Conservation (phyloP, 176 grass and related monocot genomes). For the Juncus inflexus region DNA sequence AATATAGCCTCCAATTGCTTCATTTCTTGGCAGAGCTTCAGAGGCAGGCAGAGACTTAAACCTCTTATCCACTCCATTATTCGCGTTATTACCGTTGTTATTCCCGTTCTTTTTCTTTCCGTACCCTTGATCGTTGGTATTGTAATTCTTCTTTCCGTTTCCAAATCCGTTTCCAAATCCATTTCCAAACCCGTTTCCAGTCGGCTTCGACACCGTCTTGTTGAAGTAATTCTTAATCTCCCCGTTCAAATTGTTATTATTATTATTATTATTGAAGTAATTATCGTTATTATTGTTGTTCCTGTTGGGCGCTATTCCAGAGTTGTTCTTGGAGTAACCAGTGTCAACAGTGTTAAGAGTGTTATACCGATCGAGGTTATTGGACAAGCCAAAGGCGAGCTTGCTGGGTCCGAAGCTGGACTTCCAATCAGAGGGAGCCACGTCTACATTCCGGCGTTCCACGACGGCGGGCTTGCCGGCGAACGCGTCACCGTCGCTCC, state of each 20-base stretch:
- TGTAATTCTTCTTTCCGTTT: slow-evolving; percentile 37
- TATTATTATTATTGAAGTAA: slow-evolving; percentile 4
- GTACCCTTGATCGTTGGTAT: slow-evolving; percentile 12
- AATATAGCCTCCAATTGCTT: slow-evolving; percentile 89
- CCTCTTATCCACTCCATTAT: slow-evolving; percentile 55
- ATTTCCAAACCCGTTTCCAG: slow-evolving; percentile 31
- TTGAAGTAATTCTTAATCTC: slow-evolving; percentile 90
- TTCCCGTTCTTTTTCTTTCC: slow-evolving; percentile 44
- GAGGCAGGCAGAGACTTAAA: slow-evolving; percentile 93
- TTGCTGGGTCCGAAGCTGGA: slow-evolving; percentile 49
- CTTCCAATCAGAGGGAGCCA: slow-evolving; percentile 15
- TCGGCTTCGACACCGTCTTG: slow-evolving; percentile 66
- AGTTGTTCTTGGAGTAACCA: slow-evolving; percentile 24
- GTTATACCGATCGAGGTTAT: slow-evolving; percentile 54
- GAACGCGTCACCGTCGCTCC: slow-evolving; percentile 31
- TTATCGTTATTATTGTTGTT: not conserved
- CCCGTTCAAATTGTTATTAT: slow-evolving; percentile 27
- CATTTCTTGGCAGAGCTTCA: slow-evolving; percentile 70
- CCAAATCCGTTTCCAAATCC: not conserved
- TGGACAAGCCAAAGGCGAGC: slow-evolving; percentile 67
- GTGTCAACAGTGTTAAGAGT: slow-evolving; percentile 25
- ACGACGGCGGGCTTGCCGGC: slow-evolving; percentile 1
- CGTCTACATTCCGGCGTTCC: slow-evolving; percentile 27
- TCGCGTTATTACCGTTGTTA: slow-evolving; percentile 25
- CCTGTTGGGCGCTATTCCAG: slow-evolving; percentile 18